These are phyloP conservation scores for Tolypocladium pustulatum DNA, from an alignment of 2,329 filamentous ascomycete species.

Conservation along the genomic window DNA sequence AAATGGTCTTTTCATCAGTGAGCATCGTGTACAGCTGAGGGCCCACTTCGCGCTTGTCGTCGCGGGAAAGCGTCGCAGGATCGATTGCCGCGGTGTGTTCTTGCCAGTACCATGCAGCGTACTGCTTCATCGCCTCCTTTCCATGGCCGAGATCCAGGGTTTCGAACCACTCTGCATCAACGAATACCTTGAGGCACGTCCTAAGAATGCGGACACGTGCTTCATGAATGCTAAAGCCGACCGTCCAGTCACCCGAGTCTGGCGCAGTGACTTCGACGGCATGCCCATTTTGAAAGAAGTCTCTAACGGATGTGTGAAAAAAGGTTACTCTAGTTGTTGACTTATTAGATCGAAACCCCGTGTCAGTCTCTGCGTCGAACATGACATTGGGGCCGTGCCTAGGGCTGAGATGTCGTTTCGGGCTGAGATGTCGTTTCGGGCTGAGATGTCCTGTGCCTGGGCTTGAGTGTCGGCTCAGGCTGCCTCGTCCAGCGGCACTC, in stretches of 20 bases:
- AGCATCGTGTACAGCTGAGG: conserved; percentile 24
- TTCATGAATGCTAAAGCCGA: conserved; percentile 23
- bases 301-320: conserved; percentile 27
- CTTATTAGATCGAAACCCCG: conserved; percentile 32
- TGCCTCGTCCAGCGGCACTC: conserved; percentile 2
- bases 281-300: conserved; percentile 25
- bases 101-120: conserved; percentile 35
- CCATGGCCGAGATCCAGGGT: conserved; percentile 15
- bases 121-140: conserved; percentile 22
- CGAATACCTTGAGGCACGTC: conserved; percentile 29
- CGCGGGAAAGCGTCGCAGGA: conserved; percentile 10
- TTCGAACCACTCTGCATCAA: conserved; percentile 18
- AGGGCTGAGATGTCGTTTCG: conserved; percentile 13
- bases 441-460: conserved; percentile 11
- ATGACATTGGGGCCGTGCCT: conserved; percentile 17
- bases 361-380: conserved; percentile 18
- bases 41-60: conserved; percentile 23
- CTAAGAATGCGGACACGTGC: conserved; percentile 26
- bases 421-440: conserved; percentile 11
- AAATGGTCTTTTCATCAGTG: conserved; percentile 22
- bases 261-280: conserved; percentile 10
- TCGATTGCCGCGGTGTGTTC: conserved; percentile 27
- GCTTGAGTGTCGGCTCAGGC: conserved; percentile 10
- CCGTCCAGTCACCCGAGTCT: conserved; percentile 7
- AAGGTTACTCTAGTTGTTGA: conserved; percentile 27